These are phyloP conservation scores for Exophiala lecanii-corni DNA, from an alignment of 2,329 filamentous ascomycete genomes.

Conservation along the genomic window DNA sequence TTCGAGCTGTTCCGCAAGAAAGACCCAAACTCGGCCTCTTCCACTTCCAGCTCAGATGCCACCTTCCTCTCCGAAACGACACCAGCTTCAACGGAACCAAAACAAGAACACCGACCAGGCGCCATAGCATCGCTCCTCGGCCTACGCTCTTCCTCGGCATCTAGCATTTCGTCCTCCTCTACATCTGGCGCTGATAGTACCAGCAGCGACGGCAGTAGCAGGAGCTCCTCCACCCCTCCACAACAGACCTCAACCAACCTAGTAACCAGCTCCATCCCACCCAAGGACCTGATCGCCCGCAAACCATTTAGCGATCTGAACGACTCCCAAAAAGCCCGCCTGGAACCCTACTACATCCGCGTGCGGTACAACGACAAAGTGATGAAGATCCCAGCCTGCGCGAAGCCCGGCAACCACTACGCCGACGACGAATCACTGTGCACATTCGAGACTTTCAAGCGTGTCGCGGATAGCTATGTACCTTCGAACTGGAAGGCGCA, in stretches of 20 bases:
- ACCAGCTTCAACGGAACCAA: constrained; percentile 30
- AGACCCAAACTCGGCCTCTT: constrained; percentile 30
- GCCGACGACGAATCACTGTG: constrained; percentile 85
- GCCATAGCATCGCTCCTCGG: constrained; percentile 24
- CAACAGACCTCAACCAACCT: constrained; percentile 8
- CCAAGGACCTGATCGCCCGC: constrained; percentile 49
- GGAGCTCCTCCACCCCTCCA: constrained; percentile 26
- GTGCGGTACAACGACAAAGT: constrained; percentile 85
- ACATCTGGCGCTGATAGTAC: constrained; percentile 50
- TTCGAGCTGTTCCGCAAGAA: constrained; percentile 75
- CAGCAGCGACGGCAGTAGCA: too few species aligned
- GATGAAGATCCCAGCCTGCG: constrained; percentile 78
- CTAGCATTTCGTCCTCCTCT: constrained; percentile 12
- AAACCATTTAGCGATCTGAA: constrained; percentile 55
- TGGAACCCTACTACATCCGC: constrained; percentile 80
- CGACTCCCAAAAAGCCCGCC: constrained; percentile 51
- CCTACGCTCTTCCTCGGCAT: constrained; percentile 29
- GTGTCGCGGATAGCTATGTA: constrained; percentile 84
- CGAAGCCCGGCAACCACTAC: constrained; percentile 70
- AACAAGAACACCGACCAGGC: constrained; percentile 18
- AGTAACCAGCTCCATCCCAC: constrained; percentile 19
- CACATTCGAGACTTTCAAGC: constrained; percentile 87
- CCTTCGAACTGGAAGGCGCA: constrained; percentile 70
- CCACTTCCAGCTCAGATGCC: constrained; percentile 24
- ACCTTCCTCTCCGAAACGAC: constrained; percentile 23